Evolutionary conservation across 2,329 filamentous ascomycete species (phyloP), one percentile per base, ranked within the genome.

Genomic region (Piedraia hortae): DNA sequence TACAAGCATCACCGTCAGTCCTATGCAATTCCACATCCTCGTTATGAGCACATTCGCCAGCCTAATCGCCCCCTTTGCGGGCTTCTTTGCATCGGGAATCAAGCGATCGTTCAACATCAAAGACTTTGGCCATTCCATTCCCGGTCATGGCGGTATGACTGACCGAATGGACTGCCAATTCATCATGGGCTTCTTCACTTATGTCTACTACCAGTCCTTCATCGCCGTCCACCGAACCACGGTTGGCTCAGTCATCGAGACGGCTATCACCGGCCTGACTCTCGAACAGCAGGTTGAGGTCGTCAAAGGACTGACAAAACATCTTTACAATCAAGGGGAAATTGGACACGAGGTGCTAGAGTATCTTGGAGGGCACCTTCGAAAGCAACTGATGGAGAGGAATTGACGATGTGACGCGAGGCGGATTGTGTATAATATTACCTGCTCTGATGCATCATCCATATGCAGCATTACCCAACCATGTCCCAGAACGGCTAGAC

Each of bases 51-150:
- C 78, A 1, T 97, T 97, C 39, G 85, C 85, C 20, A 93, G 82
- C 3, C 59, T 97, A 16, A 90, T 97, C 36, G 85, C 85, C 5
- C 85, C 85, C 3, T 97, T 97, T 39, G 85, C 85, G 25, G 85
- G 85, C 14, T 97, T 97, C 60, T 97, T 97, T 43, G 85, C 85
- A 4, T 91, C 80, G 2, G 85, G 85, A 1, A 60, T 97, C 26
- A 97, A 97, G 61, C 74, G 85, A 14, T 91, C 82, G 3, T 97
- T 97, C 55, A 93, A 97, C 54, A 88, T 97, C 58, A 97, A 97
- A 58, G 85, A 97, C 51, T 97, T 97, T 50, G 85, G 85, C 34
- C 75, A 97, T 47, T 89, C 78, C 1, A 97, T 97, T 35, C 85
- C 85, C 2, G 85, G 85, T 11, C 85, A 97, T 39, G 85, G 85